phyloP scores from a whole-genome alignment of 2,329 filamentous ascomycete genomes.

The Penicillium sp. region DNA sequence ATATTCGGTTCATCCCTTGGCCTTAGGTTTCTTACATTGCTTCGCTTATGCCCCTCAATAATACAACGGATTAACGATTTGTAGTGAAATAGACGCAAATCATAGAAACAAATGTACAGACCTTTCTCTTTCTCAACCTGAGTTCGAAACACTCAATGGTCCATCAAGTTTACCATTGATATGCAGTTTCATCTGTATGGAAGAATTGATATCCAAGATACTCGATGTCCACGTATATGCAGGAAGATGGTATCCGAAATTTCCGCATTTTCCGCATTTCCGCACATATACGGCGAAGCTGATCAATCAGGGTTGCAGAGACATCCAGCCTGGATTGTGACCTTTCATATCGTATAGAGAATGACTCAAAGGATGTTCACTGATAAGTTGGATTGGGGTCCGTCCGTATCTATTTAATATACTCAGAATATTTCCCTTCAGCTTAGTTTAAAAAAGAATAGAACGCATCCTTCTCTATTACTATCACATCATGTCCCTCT shows the following conservation, averaged over 20 bases:
- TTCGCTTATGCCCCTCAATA: no score
- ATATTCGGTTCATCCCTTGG: no score
- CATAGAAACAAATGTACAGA: no score
- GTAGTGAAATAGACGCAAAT: no score
- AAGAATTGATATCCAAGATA: no score
- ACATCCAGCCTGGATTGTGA: neutral
- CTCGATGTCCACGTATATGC: no score
- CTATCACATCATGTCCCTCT: neutral
- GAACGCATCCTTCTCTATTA: neutral
- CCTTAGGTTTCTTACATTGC: no score
- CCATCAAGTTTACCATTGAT: no score
- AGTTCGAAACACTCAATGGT: no score
- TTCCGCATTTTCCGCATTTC: neutral
- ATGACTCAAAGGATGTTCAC: neutral
- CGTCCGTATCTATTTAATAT: neutral
- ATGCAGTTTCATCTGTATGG: no score
- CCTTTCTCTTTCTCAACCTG: no score
- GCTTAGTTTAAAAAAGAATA: neutral
- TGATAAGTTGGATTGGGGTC: neutral
- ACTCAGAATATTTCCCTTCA: neutral
- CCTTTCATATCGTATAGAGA: neutral
- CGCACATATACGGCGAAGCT: neutral
- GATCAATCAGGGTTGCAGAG: neutral
- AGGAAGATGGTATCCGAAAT: neutral
- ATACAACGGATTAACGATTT: no score